These are phyloP conservation scores for Cicer cuneatum DNA, from an alignment of 306 rosid species.

Conservation along the genomic window DNA sequence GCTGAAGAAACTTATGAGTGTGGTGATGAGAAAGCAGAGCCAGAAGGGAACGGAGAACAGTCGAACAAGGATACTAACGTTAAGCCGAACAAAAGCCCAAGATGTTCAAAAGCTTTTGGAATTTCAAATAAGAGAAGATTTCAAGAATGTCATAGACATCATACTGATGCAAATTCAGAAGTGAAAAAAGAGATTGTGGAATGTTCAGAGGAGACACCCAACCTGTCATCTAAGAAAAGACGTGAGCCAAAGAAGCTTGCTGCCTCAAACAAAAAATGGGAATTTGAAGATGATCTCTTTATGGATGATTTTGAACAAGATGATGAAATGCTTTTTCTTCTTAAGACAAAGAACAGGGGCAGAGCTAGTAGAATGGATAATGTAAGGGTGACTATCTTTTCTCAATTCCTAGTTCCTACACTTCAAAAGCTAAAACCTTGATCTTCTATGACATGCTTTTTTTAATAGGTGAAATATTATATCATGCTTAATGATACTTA, in stretches of 20 bases:
- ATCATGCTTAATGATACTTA: slow-evolving; percentile 18
- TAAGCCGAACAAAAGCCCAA: slow-evolving; percentile 1
- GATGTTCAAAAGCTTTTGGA: slow-evolving; percentile 33
- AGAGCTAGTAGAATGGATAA: slow-evolving; percentile 43
- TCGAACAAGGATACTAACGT: slow-evolving; percentile 17
- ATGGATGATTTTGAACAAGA: slow-evolving; percentile 42
- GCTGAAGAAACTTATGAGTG: slow-evolving; percentile 27
- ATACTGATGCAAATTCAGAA: slow-evolving; percentile 20
- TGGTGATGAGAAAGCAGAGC: slow-evolving; percentile 11
- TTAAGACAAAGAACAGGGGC: slow-evolving; percentile 51
- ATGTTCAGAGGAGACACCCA: slow-evolving; percentile 21
- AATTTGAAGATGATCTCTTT: slow-evolving; percentile 41
- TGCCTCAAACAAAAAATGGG: slow-evolving; percentile 43
- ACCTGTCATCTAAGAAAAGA: slow-evolving; percentile 38
- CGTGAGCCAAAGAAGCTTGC: slow-evolving; percentile 41
- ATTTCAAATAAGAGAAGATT: slow-evolving; percentile 37
- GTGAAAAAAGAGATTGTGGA: slow-evolving; percentile 32
- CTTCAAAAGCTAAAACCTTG: slow-evolving; percentile 14
- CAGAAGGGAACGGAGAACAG: slow-evolving; percentile 42
- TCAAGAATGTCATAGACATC: slow-evolving; percentile 28
- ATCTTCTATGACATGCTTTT: slow-evolving; percentile 4
- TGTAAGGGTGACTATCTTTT: slow-evolving; percentile 38
- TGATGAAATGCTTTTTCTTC: slow-evolving; percentile 40
- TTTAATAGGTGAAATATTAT: slow-evolving; percentile 11
- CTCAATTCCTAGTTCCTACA: slow-evolving; percentile 10